Percentiles rank a stretch among this genome's conserved stretches.
phyloP scores from a whole-genome alignment of 2,329 filamentous ascomycete genomes.

The Mycosphaerella sp. region DNA sequence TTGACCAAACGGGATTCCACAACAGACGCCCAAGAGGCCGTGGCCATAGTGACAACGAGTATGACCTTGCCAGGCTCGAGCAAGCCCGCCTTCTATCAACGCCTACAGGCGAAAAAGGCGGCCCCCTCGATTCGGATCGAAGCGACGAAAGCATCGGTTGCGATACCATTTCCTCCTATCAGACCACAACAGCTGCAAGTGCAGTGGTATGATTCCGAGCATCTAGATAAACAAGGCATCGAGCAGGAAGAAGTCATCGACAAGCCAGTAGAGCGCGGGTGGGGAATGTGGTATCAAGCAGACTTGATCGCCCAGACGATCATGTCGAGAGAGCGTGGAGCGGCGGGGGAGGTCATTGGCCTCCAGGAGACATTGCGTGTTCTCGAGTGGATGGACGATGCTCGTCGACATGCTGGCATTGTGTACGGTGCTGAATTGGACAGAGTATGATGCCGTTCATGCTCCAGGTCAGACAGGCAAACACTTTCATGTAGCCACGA shows the following conservation, averaged over 20 bases:
- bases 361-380: conserved; percentile 7
- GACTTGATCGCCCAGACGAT: conserved; percentile 25
- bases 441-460: conserved; percentile 9
- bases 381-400: conserved; percentile 7
- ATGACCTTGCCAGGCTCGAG: conserved; percentile 25
- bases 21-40: conserved; percentile 4
- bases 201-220: conserved; percentile 25
- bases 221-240: conserved; percentile 25
- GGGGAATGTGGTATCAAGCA: conserved; percentile 32
- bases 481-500: neutral
- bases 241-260: conserved; percentile 26
- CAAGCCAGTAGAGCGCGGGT: conserved; percentile 25
- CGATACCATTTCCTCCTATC: conserved; percentile 28
- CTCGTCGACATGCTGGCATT: conserved; percentile 2
- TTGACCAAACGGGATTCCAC: conserved; percentile 21
- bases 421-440: conserved; percentile 7
- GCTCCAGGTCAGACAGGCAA: neutral
- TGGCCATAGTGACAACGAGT: conserved; percentile 25
- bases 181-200: conserved; percentile 26
- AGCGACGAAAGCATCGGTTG: conserved; percentile 26
- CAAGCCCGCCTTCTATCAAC: conserved; percentile 22
- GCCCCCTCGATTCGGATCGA: conserved; percentile 10
- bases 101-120: conserved; percentile 15
- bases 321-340: neutral
- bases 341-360: conserved; percentile 5